phyloP scores from a whole-genome alignment of 129 eudicot species.

The Tagetes patula region DNA sequence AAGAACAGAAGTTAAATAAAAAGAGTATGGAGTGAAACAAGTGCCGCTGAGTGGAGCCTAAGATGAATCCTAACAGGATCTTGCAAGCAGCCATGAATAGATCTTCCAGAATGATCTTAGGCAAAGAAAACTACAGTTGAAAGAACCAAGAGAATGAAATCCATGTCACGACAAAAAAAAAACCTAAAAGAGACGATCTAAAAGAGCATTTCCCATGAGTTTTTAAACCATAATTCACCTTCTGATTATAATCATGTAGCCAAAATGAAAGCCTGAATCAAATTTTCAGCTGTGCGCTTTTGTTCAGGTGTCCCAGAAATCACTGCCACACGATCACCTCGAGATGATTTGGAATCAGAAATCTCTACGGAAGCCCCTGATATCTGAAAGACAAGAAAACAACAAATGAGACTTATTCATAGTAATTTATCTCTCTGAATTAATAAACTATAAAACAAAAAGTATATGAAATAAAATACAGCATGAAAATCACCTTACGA shows the following conservation, averaged over 20 bases:
- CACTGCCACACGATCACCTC: constrained; percentile 92
- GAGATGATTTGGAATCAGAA: constrained; percentile 71
- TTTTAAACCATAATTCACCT: constrained; percentile 39
- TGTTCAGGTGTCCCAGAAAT: constrained; percentile 92
- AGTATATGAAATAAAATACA: background rate
- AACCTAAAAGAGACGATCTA: constrained; percentile 36
- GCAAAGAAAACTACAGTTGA: constrained; percentile 35
- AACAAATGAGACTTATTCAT: constrained; percentile 1
- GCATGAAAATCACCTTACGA: constrained; percentile 58
- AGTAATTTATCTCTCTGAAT: background rate
- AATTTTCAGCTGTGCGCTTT: constrained; percentile 91
- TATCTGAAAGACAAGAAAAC: constrained; percentile 56
- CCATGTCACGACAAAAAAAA: constrained; percentile 29
- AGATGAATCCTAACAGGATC: constrained; percentile 29
- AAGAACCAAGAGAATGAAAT: constrained; percentile 36
- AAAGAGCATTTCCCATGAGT: constrained; percentile 27
- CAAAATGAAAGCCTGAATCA: constrained; percentile 96
- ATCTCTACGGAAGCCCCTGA: constrained; percentile 90
- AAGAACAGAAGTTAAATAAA: constrained; percentile 38
- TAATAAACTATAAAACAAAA: background rate
- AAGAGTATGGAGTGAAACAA: constrained; percentile 34
- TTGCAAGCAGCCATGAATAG: constrained; percentile 10
- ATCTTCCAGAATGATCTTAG: constrained; percentile 40
- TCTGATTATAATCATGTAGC: constrained; percentile 51
- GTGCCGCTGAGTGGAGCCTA: constrained; percentile 47